These are phyloP conservation scores for Stephanodiscus minutulus DNA, from an alignment of 108 stramenopile genomes.

Conservation along the genomic window DNA sequence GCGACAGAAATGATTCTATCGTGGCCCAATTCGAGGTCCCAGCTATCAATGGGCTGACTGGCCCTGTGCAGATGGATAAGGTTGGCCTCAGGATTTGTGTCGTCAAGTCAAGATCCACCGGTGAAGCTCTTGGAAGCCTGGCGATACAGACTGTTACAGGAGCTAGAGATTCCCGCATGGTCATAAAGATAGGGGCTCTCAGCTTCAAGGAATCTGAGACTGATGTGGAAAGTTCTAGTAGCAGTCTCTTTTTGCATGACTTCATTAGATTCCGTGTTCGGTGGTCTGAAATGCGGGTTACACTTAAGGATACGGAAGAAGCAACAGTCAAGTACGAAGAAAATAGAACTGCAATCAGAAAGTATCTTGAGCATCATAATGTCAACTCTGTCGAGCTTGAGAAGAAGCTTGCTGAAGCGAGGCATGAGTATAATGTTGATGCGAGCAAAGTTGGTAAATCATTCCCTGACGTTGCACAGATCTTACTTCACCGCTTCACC, in stretches of 20 bases:
- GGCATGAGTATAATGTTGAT: conserved; percentile 41
- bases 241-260: conserved; percentile 60
- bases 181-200: conserved; percentile 81
- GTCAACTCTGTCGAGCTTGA: conserved; percentile 46
- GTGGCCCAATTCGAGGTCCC: conserved; percentile 49
- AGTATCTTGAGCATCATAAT: conserved; percentile 46
- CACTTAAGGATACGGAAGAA: conserved; percentile 66
- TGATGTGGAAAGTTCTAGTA: conserved; percentile 14
- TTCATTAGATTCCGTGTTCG: conserved; percentile 73
- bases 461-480: conserved; percentile 52
- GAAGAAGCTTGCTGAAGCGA: conserved; percentile 39
- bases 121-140: conserved; percentile 70
- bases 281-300: conserved; percentile 77
- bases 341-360: conserved; percentile 38
- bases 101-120: conserved; percentile 43
- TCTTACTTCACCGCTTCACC: conserved; percentile 71
- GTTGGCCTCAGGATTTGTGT: conserved; percentile 70
- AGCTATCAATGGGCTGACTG: conserved; percentile 57
- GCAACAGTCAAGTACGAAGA: conserved; percentile 36
- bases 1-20: conserved; percentile 49
- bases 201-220: conserved; percentile 35
- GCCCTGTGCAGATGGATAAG: conserved; percentile 62
- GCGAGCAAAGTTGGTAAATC: conserved; percentile 13
- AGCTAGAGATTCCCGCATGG: conserved; percentile 66
- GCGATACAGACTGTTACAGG: conserved; percentile 83